Base-by-base conservation (phyloP, 1,139 yeast species). In the Meyerozyma guilliermondii region DNA sequence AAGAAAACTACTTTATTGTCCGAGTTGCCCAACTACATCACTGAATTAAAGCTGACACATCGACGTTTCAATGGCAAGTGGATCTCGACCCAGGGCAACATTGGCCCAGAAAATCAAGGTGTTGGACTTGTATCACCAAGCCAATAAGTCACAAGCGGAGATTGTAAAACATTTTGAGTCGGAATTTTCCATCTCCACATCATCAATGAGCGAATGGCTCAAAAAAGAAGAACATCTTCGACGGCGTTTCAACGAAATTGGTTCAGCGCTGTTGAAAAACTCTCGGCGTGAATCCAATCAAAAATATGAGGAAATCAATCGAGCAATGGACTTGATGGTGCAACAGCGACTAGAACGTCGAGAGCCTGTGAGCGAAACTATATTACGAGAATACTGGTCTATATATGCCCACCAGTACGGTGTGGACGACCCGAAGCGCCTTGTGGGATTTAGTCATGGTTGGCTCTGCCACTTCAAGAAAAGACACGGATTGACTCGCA, bases 381-480 rank as follows among this genome's bases (percentile, higher is more conserved):
- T 77, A 6, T 57, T 79, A 35, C 60, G 83, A 35, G 79, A 76
- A 43, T 74, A 76, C 53, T 79, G 84, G 84, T 65, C 74, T 7
- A 61, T 69, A 17, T 76, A 68, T 51, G 83, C 83, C 5, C 75
- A 73, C 46, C 70, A 74, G 53, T 76, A 59, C 51, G 84, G 83
- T 1, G 82, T 79, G 2, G 79, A 73, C 18, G 81, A 79, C 50
- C 83, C 84, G 3, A 79, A 79, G 53, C 57, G 84, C 41, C 58
- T 75, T 43, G 71, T 66, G 34, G 68, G 73, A 16, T 79, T 77
- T 51, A 74, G 80, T 49, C 83, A 79, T 56, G 84, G 84, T 7
- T 79, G 84, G 84, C 59, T 79, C 37, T 65, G 76, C 18, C 82
- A 76, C 51, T 79, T 79, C 55, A 79, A 79, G 53, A 78, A 76